A percentile compares a stretch with the other conserved stretches of the same genome.
Evolutionary conservation across 495 filamentous ascomycete species (phyloP).

Genomic region (Hypoxylon perforatum): DNA sequence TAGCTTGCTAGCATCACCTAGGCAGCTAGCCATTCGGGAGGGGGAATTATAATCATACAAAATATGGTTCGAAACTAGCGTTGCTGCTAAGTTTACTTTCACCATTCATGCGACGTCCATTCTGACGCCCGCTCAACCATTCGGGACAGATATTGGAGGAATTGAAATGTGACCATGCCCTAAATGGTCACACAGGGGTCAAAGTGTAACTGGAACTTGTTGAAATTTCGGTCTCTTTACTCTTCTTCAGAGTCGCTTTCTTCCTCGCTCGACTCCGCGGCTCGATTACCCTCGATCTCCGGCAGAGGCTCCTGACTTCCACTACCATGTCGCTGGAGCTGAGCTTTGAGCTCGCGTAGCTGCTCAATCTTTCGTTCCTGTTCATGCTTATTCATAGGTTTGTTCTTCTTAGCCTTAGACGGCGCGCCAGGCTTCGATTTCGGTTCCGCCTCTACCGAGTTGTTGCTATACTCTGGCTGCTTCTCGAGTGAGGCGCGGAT

Average conservation of each 20-base stretch:
- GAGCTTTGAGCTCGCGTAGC: constrained; percentile 70
- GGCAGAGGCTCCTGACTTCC: constrained; percentile 61
- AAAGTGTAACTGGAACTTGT: not conserved
- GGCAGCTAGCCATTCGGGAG: constrained; percentile 2
- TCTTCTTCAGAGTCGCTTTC: constrained; percentile 49
- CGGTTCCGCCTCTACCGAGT: constrained; percentile 38
- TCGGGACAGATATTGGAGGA: constrained; percentile 3
- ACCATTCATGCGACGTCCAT: not conserved
- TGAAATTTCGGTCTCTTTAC: constrained; percentile 13
- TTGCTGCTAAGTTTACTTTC: not conserved
- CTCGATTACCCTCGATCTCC: constrained; percentile 44
- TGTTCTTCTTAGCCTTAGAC: constrained; percentile 93
- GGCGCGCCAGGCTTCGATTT: constrained; percentile 45
- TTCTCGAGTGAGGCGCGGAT: constrained; percentile 47
- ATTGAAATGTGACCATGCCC: constrained; percentile 3
- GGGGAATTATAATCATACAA: constrained; percentile 29
- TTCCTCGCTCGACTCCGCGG: constrained; percentile 44
- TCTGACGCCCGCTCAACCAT: not conserved
- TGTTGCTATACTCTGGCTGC: constrained; percentile 53
- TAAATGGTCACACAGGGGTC: not conserved
- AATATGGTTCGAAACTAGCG: constrained; percentile 7
- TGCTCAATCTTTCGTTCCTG: constrained; percentile 89
- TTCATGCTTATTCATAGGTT: constrained; percentile 95
- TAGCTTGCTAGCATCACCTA: constrained; percentile 1
- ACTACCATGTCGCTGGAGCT: constrained; percentile 56